Evolutionary conservation across 306 rosid genomes (phyloP), one percentile per base, ranked within the genome.

Genomic region (Neltuma alba): DNA sequence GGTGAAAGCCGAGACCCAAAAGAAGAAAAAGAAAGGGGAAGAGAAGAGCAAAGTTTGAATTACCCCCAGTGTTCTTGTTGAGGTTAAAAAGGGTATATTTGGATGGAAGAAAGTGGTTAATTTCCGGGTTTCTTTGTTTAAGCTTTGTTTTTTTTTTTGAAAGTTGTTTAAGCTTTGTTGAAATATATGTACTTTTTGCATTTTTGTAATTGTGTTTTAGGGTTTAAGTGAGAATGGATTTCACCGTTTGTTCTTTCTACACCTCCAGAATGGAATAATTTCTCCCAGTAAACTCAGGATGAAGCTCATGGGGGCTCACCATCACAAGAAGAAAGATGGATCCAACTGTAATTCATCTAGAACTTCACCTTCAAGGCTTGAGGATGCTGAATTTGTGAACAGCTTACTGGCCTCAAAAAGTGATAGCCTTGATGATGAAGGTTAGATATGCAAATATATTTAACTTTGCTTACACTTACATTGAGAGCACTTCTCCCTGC

Each of bases 281-380:
- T 94, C 99, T 83, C 99, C 99, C 0, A 92, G 97, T 80, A 94
- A 94, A 79, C 86, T 94, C 28, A 88, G 97, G 84, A 92, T 94
- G 99, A 94, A 94, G 84, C 92, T 92, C 10, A 86, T 91, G 80
- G 97, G 97, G 18, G 82, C 97, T 80, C 97, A 88, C 72, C 72
- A 88, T 74, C 84, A 75, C 48, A 87, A 80, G 45, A 94, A 88
- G 86, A 94, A 91, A 79, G 92, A 89, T 82, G 97, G 95, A 81
- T 94, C 99, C 85, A 92, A 89, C 83, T 81, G 85, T 83, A 92
- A 89, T 89, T 94, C 99, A 60, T 85, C 97, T 21, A 92, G 99
- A 89, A 92, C 97, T 66, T 94, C 99, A 45, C 99, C 99, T 78
- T 84, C 99, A 36, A 91, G 88, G 84, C 64, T 87, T 77, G 93